Evolutionary conservation across 768 basidiomycete species (phyloP).

Genomic region (Austroboletus festivus): DNA sequence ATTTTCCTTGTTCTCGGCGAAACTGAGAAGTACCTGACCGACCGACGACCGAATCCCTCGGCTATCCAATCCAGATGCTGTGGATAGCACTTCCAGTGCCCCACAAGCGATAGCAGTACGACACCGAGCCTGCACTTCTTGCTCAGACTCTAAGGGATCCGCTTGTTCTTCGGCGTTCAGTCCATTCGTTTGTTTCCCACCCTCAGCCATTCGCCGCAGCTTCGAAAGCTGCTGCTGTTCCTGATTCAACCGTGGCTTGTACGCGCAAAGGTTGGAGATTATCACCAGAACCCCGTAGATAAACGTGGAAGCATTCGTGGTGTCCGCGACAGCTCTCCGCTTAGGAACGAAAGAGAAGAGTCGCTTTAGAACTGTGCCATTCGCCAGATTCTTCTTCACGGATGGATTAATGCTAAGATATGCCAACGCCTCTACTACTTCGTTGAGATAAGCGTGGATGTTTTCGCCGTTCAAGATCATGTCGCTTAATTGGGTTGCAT

Average conservation of each 20-base stretch:
- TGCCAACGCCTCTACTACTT: slow-evolving; percentile 83
- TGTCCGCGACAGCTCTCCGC: slow-evolving; percentile 35
- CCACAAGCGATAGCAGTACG: slow-evolving; percentile 58
- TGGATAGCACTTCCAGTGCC: slow-evolving; percentile 59
- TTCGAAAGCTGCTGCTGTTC: slow-evolving; percentile 84
- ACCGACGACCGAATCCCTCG: slow-evolving; percentile 53
- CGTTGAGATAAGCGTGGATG: slow-evolving; percentile 44
- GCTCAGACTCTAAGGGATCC: slow-evolving; percentile 59
- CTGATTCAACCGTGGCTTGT: slow-evolving; percentile 67
- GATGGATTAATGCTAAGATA: slow-evolving; percentile 66
- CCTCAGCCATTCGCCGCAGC: slow-evolving; percentile 69
- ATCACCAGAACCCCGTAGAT: slow-evolving; percentile 79
- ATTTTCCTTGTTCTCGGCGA: slow-evolving; percentile 76
- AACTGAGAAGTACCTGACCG: slow-evolving; percentile 61
- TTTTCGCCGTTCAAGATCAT: slow-evolving; percentile 42
- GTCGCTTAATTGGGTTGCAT: slow-evolving; percentile 55
- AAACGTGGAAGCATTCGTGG: slow-evolving; percentile 46
- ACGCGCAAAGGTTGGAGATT: slow-evolving; percentile 68
- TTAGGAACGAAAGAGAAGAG: slow-evolving; percentile 58
- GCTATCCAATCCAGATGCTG: slow-evolving; percentile 61
- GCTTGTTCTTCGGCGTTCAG: slow-evolving; percentile 27
- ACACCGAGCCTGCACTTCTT: slow-evolving; percentile 59
- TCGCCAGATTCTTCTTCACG: slow-evolving; percentile 62
- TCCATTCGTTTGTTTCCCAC: slow-evolving; percentile 33
- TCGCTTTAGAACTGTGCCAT: slow-evolving; percentile 52